Percentiles rank a stretch among this genome's conserved stretches.
These are phyloP conservation scores for Hericium alpestre DNA, from an alignment of 768 basidiomycete species.

Conservation along the genomic window DNA sequence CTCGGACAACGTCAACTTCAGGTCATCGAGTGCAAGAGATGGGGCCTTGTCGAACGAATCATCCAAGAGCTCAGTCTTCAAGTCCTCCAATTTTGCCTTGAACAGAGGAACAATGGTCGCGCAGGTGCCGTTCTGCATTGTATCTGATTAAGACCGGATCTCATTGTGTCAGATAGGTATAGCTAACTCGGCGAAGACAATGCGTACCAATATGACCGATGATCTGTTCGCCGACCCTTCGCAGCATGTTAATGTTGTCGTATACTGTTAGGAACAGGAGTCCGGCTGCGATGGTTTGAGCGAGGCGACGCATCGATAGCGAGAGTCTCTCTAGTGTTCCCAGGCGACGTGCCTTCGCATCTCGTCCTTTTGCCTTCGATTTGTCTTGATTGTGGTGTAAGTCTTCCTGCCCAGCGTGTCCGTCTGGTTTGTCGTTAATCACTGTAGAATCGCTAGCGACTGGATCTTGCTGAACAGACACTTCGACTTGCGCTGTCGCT, in stretches of 20 bases:
- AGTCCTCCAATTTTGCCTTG: conserved; percentile 17
- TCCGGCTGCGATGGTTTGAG: conserved; percentile 15
- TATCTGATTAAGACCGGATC: conserved; percentile 10
- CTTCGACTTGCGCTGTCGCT: neutral
- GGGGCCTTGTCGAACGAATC: conserved; percentile 16
- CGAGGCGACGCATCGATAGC: conserved; percentile 10
- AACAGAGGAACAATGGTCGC: conserved; percentile 22
- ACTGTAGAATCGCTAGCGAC: too few relatives aligned
- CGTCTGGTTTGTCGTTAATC: too few relatives aligned
- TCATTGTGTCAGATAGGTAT: too few relatives aligned
- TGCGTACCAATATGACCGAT: conserved; percentile 20
- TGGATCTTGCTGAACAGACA: too few relatives aligned
- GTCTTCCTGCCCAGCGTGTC: too few relatives aligned
- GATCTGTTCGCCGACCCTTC: conserved; percentile 22
- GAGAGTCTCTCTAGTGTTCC: conserved; percentile 14
- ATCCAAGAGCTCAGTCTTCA: conserved; percentile 16
- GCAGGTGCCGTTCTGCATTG: conserved; percentile 29
- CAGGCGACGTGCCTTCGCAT: neutral
- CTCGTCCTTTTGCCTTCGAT: too few relatives aligned
- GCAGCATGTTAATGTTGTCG: conserved; percentile 29
- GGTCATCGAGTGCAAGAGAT: conserved; percentile 17
- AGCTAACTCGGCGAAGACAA: too few relatives aligned
- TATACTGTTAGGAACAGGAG: conserved; percentile 17
- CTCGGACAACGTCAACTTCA: conserved; percentile 15
- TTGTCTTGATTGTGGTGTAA: too few relatives aligned